Conservation (phyloP, 768 basidiomycete genomes). For the Serendipita sp. region DNA sequence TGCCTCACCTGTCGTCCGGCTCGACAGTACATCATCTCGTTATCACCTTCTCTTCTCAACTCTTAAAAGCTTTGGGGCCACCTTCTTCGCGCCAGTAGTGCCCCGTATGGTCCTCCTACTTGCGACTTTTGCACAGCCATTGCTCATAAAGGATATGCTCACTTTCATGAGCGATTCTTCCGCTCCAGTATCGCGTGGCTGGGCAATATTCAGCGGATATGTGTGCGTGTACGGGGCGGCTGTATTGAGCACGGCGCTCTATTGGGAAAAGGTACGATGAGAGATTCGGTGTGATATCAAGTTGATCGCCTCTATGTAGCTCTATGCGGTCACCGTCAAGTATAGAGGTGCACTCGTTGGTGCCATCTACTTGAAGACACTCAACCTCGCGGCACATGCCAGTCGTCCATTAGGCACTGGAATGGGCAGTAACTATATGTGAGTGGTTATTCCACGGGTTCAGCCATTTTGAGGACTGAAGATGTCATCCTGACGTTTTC, state of each 20-base stretch:
- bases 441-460: no score
- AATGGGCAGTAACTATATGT: constrained; percentile 9
- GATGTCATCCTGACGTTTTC: no score
- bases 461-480: no score
- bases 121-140: constrained; percentile 10
- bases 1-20: neutral
- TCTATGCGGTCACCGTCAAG: neutral
- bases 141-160: constrained; percentile 5
- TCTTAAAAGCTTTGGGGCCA: neutral
- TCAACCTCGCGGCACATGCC: neutral
- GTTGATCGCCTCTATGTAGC: neutral
- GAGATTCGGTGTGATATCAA: neutral
- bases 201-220: constrained; percentile 10
- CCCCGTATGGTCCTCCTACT: constrained; percentile 4
- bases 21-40: neutral
- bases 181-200: neutral
- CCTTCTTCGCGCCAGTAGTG: constrained; percentile 3
- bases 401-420: constrained; percentile 5
- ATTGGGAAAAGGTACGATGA: constrained; percentile 6
- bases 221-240: neutral
- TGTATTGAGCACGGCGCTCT: constrained; percentile 5
- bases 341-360: neutral
- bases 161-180: neutral
- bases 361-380: constrained; percentile 7
- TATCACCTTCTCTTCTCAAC: neutral